Conservation (phyloP, 345 rosid species). For the Anastatica hierochuntica region DNA sequence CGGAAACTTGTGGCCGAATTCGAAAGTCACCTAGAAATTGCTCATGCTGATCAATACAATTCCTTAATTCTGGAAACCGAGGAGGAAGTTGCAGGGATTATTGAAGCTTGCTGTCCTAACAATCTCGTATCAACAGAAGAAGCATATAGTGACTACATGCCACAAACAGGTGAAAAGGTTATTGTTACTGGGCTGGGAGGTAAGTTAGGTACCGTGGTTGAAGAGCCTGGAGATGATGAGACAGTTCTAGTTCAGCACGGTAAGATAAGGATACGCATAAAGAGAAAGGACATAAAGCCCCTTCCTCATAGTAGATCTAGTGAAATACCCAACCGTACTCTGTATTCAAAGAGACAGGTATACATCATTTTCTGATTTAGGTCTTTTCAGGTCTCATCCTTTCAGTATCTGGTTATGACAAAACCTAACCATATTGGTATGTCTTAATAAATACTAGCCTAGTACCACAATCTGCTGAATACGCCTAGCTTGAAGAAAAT, state of each 20-base stretch:
- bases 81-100: slow-evolving; percentile 52
- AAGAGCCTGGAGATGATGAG: slow-evolving; percentile 56
- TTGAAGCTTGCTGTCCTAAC: slow-evolving; percentile 40
- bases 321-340: slow-evolving; percentile 18
- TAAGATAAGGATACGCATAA: slow-evolving; percentile 64
- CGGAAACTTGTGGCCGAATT: slow-evolving; percentile 44
- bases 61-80: slow-evolving; percentile 50
- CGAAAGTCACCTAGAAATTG: slow-evolving; percentile 37
- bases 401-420: too few species aligned
- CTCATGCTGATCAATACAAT: slow-evolving; percentile 41
- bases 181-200: slow-evolving; percentile 56
- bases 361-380: background rate
- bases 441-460: too few species aligned
- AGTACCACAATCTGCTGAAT: too few species aligned
- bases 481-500: too few species aligned
- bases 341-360: slow-evolving; percentile 55
- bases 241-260: slow-evolving; percentile 66
- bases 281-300: slow-evolving; percentile 48
- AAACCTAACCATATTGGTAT: too few species aligned
- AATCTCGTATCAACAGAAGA: slow-evolving; percentile 27
- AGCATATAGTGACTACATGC: slow-evolving; percentile 33
- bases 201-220: slow-evolving; percentile 69
- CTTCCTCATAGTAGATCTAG: slow-evolving; percentile 24
- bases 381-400: too few species aligned
- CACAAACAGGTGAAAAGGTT: slow-evolving; percentile 65